These are phyloP conservation scores for Trichothecium sympodiale DNA, from an alignment of 2,329 filamentous ascomycete genomes.

Conservation along the genomic window DNA sequence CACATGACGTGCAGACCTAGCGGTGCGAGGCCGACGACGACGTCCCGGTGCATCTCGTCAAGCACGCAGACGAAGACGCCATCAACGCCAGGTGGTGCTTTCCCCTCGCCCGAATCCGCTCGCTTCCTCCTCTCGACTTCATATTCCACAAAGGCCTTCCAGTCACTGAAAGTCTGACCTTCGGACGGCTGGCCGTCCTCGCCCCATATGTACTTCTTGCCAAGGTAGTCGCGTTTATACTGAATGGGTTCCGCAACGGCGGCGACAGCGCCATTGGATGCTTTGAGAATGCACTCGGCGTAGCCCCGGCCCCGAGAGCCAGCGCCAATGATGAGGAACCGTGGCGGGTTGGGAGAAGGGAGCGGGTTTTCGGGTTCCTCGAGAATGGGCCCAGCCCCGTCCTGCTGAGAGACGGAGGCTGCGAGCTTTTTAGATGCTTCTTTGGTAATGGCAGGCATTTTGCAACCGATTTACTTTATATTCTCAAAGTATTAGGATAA, in stretches of 20 bases:
- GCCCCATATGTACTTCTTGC: slow-evolving; percentile 63
- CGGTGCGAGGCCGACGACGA: slow-evolving; percentile 62
- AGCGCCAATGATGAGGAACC: slow-evolving; percentile 71
- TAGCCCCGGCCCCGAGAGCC: slow-evolving; percentile 71
- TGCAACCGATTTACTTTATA: no score
- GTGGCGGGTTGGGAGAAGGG: slow-evolving; percentile 40
- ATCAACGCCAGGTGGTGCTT: slow-evolving; percentile 44
- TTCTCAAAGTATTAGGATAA: no score
- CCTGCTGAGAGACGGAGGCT: no score
- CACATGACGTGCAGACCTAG: slow-evolving; percentile 76
- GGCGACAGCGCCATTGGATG: slow-evolving; percentile 56
- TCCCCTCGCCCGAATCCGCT: slow-evolving; percentile 32
- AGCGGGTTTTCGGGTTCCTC: slow-evolving; percentile 25
- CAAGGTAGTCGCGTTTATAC: slow-evolving; percentile 66
- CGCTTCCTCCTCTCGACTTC: slow-evolving; percentile 52
- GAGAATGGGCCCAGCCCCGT: no score
- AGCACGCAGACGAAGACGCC: slow-evolving; percentile 58
- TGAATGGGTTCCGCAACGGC: slow-evolving; percentile 72
- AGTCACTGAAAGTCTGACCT: slow-evolving; percentile 61
- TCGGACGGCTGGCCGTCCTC: slow-evolving; percentile 29
- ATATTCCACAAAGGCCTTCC: slow-evolving; percentile 66
- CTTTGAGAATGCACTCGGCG: slow-evolving; percentile 53
- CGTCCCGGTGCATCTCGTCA: slow-evolving; percentile 80
- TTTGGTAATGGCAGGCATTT: no score
- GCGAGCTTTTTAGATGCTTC: no score